Base-by-base conservation (phyloP, 805 yeast species). In the Wickerhamomyces pijperi region DNA sequence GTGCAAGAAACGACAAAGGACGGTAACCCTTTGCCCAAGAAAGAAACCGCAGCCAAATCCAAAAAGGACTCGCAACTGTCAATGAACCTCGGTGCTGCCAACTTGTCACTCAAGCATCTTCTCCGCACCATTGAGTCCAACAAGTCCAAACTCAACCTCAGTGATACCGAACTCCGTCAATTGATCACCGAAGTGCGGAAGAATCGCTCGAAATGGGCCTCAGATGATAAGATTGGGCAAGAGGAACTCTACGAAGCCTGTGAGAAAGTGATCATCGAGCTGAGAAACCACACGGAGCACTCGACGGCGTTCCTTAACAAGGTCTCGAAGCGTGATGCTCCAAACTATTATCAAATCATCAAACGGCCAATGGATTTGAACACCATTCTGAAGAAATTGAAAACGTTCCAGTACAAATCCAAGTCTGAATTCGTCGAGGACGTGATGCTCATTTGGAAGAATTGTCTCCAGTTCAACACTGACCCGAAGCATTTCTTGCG, bases 241-340 rank as follows among this genome's bases (percentile, higher is more conserved):
- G 99, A 92, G 55, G 99, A 94, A 57, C 69, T 92, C 18, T 92
- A 92, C 54, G 98, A 94, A 50, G 95, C 97, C 0, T 90, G 97
- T 52, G 99, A 92, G 51, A 88, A 87, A 53, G 98, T 92, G 1
- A 88, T 90, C 0, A 64, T 79, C 46, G 97, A 92, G 51, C 64
- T 92, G 25, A 71, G 98, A 53, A 84, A 90, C 6, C 85, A 82
- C 49, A 90, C 98, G 0, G 97, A 92, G 53, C 97, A 92, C 60
- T 87, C 97, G 0, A 87, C 97, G 1, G 95, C 97, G 0, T 92
- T 92, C 54, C 67, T 92, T 47, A 92, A 88, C 61, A 84, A 85
- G 54, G 99, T 92, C n/a, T 85, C 92, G 42, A 92, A 92, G 56
- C 72, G 98, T 40, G 99, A 92, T 53, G 99, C 99, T 0, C 99